Evolutionary conservation across 495 filamentous ascomycete genomes (phyloP), one percentile per base, ranked within the genome.

Genomic region (Sporormia fimetaria): DNA sequence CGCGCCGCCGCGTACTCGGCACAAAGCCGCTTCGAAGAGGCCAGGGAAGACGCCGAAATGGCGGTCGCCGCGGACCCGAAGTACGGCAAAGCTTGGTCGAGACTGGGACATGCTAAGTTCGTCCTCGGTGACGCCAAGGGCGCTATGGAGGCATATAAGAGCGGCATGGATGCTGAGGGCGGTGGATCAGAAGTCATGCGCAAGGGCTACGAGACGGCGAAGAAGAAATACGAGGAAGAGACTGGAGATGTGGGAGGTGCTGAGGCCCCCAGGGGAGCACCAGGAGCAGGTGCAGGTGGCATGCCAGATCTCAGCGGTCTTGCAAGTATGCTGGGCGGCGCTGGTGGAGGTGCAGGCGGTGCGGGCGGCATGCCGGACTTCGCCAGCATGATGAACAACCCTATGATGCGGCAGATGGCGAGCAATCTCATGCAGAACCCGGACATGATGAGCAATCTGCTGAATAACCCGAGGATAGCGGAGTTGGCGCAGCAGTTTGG

Each of bases 381-480:
- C 24, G 61, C 71, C 41, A 70, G 67, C 39, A 74, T 98, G 56
- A 95, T 98, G 90, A 84, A 63, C 63, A 96, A 98, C 67, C 90
- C 90, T 28, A 95, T 96, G 90, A 87, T 98, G 60, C 68, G 85
- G 28, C 80, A 67, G 66, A 94, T 95, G 84, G 90, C 90, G 17
- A 84, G 94, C 69, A 94, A 84, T 57, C 59, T 98, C 28, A 95
- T 95, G 88, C 81, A 75, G 60, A 95, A 98, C 63, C 90, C 90
- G 9, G 79, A 92, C 4, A 75, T 81, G 71, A 75, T 98, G 69
- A 71, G 70, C 57, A 84, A 83, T 54, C 58, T 96, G 39, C 93
- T 96, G 87, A 86, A 69, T 67, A 94, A 96, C 65, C 88, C 88
- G n/a, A 70, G 74, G 37, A 58, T 96, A 46, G 68, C 81, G 30